Conservation (phyloP, 1,139 yeast genomes). For the Candida freyschussii region DNA sequence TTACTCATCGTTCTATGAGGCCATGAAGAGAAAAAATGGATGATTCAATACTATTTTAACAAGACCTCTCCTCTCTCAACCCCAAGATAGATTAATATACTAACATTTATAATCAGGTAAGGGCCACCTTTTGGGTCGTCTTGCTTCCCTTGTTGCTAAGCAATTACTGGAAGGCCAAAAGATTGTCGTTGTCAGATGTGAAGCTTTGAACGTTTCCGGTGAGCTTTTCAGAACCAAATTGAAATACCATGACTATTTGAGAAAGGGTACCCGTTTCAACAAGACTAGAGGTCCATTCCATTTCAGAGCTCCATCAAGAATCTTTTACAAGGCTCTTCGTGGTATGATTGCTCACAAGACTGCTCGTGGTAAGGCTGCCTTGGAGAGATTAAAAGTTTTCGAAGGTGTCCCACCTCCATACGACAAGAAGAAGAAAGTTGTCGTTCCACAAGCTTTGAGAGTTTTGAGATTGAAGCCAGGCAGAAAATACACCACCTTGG, state of each 20-base stretch:
- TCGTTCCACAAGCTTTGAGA: conserved; percentile 99
- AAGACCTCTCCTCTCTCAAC: too few species aligned
- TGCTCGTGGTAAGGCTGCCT: conserved; percentile 99
- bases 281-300: conserved; percentile 99
- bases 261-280: conserved; percentile 99
- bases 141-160: conserved; percentile 98
- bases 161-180: conserved; percentile 98
- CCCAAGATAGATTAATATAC: too few species aligned
- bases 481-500: conserved; percentile 98
- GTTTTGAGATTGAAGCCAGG: conserved; percentile 99
- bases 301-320: conserved; percentile 99
- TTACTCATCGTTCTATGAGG: too few species aligned
- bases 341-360: conserved; percentile 99
- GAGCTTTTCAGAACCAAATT: conserved; percentile 99
- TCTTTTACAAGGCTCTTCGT: conserved; percentile 98
- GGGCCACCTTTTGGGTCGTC: conserved; percentile 99
- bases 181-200: conserved; percentile 96
- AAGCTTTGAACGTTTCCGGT: conserved; percentile 98
- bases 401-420: conserved; percentile 99
- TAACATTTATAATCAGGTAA: too few species aligned
- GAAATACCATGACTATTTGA: conserved; percentile 99
- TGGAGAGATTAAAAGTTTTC: conserved; percentile 98
- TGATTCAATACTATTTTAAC: too few species aligned
- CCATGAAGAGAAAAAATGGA: too few species aligned
- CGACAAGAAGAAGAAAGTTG: conserved; percentile 99